These are phyloP conservation scores for Neonectria faginata DNA, from an alignment of 2,329 filamentous ascomycete species.

Conservation along the genomic window DNA sequence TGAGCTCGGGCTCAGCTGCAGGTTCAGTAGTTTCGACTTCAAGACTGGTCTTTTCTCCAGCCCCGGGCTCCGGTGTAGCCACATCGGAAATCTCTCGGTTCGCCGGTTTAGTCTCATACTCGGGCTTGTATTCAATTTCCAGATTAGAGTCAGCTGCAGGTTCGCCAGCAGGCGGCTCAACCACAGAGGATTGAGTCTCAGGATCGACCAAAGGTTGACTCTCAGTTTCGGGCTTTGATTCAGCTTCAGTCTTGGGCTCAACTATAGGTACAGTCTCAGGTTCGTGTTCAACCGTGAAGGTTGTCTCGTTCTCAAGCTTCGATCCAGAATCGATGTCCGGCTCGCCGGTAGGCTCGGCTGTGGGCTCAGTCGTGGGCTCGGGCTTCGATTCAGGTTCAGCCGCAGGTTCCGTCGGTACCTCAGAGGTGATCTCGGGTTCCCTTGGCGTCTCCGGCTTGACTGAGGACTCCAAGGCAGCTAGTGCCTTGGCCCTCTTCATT, in stretches of 20 bases:
- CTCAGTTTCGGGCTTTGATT: constrained; percentile 44
- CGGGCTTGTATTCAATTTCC: constrained; percentile 26
- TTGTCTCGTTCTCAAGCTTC: constrained; percentile 39
- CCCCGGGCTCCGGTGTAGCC: constrained; percentile 37
- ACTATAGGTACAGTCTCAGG: constrained; percentile 44
- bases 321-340: constrained; percentile 33
- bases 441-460: constrained; percentile 32
- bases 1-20: constrained; percentile 21
- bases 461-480: constrained; percentile 36
- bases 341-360: constrained; percentile 23
- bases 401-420: constrained; percentile 32
- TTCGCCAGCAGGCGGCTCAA: constrained; percentile 33
- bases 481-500: constrained; percentile 40
- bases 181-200: constrained; percentile 27
- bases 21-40: constrained; percentile 31
- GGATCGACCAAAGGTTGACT: constrained; percentile 37
- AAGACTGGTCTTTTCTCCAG: constrained; percentile 27
- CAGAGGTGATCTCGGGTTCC: constrained; percentile 31
- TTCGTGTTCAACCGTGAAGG: constrained; percentile 34
- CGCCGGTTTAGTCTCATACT: constrained; percentile 29
- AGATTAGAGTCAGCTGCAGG: constrained; percentile 28
- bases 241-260: constrained; percentile 46
- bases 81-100: constrained; percentile 33
- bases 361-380: constrained; percentile 27
- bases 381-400: constrained; percentile 33